Evolutionary conservation across 108 stramenopile species (phyloP), one percentile per base, ranked within the genome.

Genomic region (Pseudonitzschia delicatissima): DNA sequence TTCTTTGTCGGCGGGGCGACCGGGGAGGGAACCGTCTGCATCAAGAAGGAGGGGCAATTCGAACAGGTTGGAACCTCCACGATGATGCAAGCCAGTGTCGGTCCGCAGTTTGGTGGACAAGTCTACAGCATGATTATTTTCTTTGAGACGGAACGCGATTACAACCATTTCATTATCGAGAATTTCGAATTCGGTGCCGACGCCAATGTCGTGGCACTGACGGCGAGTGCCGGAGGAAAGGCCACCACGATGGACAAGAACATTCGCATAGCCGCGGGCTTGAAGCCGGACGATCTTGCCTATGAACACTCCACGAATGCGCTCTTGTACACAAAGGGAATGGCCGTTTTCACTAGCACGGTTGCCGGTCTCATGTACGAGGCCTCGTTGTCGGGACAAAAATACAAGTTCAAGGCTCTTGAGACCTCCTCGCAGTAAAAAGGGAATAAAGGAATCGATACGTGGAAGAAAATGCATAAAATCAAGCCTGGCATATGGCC

Each of bases 151-250:
- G 71, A 76, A 64, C 2, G n/a, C 20, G 79, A 80, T 47, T 76
- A 70, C 45, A 42, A 71, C 21, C 29, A 47, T 33, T 72, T 71
- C 18, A 63, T 76, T 39, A 26, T 25, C 27, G 79, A 64, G 2
- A 72, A 66, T 53, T 76, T 76, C 50, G 79, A 80, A 64, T 80
- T 80, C 51, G 45, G 47, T n/a, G 79, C 79, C 44, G 74, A 80
- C 50, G 79, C 74, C 39, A 72, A 76, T 23, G 79, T 64, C 11
- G 79, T 80, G 13, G 79, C 71, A 20, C 62, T 80, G 66, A 80
- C 71, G 15, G 79, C 79, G 33, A 45, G 53, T 29, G 74, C 70
- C 31, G 51, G 51, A 21, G 63, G 64, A 13, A 67, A 60, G 47
- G 74, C 48, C 8, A 61, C 70, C 5, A 80, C 74, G 11, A 67